Percentiles rank a stretch among this genome's conserved stretches.
phyloP scores from a whole-genome alignment of 1,284 basidiomycete genomes.

The Austroboletus novae-zelandiae region DNA sequence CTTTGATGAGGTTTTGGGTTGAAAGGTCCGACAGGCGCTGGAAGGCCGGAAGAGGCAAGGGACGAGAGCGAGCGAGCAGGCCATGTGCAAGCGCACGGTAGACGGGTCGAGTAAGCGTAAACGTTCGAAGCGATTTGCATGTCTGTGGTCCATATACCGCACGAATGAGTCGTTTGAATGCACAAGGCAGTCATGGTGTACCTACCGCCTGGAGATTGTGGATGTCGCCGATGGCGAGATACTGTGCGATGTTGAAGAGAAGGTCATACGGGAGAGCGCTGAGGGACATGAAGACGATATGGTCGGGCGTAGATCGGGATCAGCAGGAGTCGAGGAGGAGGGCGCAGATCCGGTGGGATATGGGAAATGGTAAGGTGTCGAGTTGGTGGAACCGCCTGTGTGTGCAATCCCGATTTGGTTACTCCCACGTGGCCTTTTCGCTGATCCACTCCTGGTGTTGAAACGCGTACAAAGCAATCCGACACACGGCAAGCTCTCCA shows the following conservation, averaged over 20 bases:
- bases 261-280: constrained; percentile 63
- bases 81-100: constrained; percentile 61
- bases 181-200: constrained; percentile 5
- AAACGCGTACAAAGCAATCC: no score
- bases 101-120: constrained; percentile 60
- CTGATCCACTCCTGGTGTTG: no score
- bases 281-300: constrained; percentile 32
- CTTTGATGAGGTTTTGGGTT: constrained; percentile 54
- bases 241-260: constrained; percentile 60
- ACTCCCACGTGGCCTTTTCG: no score
- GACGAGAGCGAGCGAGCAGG: constrained; percentile 60
- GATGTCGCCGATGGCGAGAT: constrained; percentile 57
- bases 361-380: constrained; percentile 2
- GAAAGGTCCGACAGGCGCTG: constrained; percentile 61
- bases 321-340: background rate
- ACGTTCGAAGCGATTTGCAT: constrained; percentile 56
- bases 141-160: constrained; percentile 40
- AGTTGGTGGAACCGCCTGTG: no score
- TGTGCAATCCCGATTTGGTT: no score
- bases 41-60: constrained; percentile 66
- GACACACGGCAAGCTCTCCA: no score
- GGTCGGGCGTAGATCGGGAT: constrained; percentile 8
- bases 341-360: constrained; percentile 14
- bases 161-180: background rate
- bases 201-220: constrained; percentile 58